A percentile compares a stretch with the other conserved stretches of the same genome.
phyloP scores from a whole-genome alignment of 805 yeast species.

The Pichia deserticola region DNA sequence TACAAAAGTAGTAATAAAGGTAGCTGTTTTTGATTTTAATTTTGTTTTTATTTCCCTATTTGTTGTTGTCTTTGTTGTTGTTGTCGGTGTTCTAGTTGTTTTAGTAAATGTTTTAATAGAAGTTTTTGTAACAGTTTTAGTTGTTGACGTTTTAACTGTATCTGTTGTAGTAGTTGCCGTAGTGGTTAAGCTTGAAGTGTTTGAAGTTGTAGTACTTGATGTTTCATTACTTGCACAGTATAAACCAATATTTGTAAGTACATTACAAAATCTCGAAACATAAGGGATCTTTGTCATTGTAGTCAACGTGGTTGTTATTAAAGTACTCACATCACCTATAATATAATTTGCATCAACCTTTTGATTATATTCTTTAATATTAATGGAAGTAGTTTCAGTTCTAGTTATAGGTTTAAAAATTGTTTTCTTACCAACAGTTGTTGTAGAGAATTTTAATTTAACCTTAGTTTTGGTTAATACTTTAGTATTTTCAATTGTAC shows the following conservation, averaged over 20 bases:
- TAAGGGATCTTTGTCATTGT: not conserved
- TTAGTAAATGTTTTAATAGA: no score
- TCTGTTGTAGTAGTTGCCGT: slow-evolving; percentile 6
- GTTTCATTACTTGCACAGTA: not conserved
- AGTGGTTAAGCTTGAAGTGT: not conserved
- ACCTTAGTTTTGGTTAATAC: no score
- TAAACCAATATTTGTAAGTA: not conserved
- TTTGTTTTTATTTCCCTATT: not conserved
- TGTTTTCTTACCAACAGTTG: slow-evolving; percentile 14
- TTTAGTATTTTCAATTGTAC: no score
- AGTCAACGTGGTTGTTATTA: not conserved
- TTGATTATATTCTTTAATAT: not conserved
- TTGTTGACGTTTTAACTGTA: no score
- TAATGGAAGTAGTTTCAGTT: slow-evolving; percentile 11
- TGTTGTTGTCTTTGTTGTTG: not conserved
- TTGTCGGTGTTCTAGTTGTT: not conserved
- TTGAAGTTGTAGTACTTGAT: not conserved
- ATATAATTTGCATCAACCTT: slow-evolving; percentile 1
- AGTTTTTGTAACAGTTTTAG: no score
- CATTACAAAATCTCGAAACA: not conserved
- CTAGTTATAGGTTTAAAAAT: slow-evolving; percentile 12
- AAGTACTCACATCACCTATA: not conserved
- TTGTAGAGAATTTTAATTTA: slow-evolving; percentile 1
- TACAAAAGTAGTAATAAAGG: slow-evolving; percentile 6
- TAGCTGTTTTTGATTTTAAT: slow-evolving; percentile 5